Evolutionary conservation across 768 basidiomycete genomes (phyloP), one percentile per base, ranked within the genome.

Genomic region (Mycena crocata): DNA sequence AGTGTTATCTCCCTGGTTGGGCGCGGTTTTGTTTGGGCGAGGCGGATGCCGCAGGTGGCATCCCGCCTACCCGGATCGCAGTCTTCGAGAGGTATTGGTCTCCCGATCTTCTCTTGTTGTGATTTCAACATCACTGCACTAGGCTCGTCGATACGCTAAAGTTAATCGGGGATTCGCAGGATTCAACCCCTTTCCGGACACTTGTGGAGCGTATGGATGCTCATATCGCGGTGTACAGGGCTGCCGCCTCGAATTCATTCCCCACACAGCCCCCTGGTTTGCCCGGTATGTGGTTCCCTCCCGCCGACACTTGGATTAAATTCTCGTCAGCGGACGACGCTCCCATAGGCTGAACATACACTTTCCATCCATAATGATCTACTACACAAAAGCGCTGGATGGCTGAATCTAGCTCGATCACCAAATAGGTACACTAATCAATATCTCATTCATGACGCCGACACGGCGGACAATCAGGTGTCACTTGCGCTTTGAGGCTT

Each of bases 201-300:
- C 42, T 62, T 31, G 66, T 69, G 21, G 59, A 45, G 37, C 59
- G 46, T 12, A 61, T 66, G 58, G 68, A 62, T 24, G 48, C 56
- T 1, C 48, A 59, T 31, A 12, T 62, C 24, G 44, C 48, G 28
- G 55, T 46, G 9, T 35, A 51, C 50, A 17, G n/a, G 4, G 24
- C 39, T 12, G 17, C n/a, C n/a, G n/a, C n/a, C n/a, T n/a, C 45
- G 30, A n/a, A 37, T 24, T 32, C 45, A 8, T 32, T 45, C 44
- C 44, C 28, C 39, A 12, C 39, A 8, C 24, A 26, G 24, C 24
- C 7, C 17, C 54, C 35, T 17, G 44, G 19, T 21, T 19, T 60
- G 21, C 15, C 57, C 26, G 50, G 40, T 1, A 5, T 58, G 24
- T 2, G 12, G 34, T 57, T 66, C 30, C n/a, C 65, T 1, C 45